A percentile compares a stretch with the other conserved stretches of the same genome.
Conservation (phyloP, 139 green algal species). For the Chlorella sorokiniana region DNA sequence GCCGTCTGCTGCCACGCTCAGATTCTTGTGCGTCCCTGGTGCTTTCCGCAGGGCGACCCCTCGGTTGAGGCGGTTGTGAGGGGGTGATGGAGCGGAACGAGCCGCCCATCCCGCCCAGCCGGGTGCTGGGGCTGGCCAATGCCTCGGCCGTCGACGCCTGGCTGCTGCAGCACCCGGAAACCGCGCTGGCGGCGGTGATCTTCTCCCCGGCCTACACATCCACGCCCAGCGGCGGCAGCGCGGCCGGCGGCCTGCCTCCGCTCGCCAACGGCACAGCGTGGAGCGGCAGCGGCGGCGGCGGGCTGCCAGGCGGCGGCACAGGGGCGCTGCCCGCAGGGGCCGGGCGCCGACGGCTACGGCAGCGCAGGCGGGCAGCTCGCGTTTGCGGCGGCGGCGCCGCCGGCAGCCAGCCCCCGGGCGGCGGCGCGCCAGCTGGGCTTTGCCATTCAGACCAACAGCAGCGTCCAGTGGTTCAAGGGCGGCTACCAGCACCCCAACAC, state of each 20-base stretch:
- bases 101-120: slow-evolving; percentile 32
- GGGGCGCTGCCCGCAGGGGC: background rate
- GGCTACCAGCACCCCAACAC: slow-evolving; percentile 65
- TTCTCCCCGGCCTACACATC: slow-evolving; percentile 34
- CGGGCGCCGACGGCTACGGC: background rate
- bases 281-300: background rate
- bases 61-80: slow-evolving; percentile 40
- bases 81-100: slow-evolving; percentile 33
- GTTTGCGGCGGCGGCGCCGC: background rate
- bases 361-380: background rate
- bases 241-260: background rate
- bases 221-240: background rate
- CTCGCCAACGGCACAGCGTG: background rate
- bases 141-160: slow-evolving; percentile 57
- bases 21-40: background rate
- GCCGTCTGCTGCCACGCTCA: too few relatives aligned
- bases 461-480: slow-evolving; percentile 65
- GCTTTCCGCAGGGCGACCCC: slow-evolving; percentile 8
- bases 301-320: background rate
- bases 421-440: slow-evolving; percentile 42
- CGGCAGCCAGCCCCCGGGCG: background rate
- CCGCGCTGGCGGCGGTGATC: slow-evolving; percentile 47
- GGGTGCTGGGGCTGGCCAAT: slow-evolving; percentile 32
- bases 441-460: slow-evolving; percentile 70
- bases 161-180: slow-evolving; percentile 61